Conservation (phyloP, 345 rosid species). For the Linum usitatissimum region DNA sequence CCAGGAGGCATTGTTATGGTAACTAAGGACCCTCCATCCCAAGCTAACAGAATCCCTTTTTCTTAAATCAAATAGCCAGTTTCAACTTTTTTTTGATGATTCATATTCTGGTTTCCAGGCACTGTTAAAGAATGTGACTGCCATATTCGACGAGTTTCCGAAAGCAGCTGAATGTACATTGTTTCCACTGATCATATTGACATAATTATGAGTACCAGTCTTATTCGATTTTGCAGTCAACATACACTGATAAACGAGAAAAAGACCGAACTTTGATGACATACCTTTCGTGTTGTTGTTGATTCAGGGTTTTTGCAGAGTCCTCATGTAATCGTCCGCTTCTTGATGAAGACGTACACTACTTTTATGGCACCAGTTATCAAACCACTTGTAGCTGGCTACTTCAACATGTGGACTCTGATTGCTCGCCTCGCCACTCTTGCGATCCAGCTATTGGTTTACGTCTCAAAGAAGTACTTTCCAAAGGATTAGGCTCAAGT, state of each 20-base stretch:
- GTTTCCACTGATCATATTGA: not conserved
- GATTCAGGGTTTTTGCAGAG: slow-evolving; percentile 60
- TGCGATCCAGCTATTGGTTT: slow-evolving; percentile 25
- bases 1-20: slow-evolving; percentile 72
- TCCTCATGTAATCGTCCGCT: slow-evolving; percentile 32
- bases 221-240: not conserved
- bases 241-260: not conserved
- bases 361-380: slow-evolving; percentile 37
- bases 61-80: not conserved
- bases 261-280: not conserved
- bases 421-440: slow-evolving; percentile 23
- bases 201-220: not conserved
- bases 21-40: slow-evolving; percentile 8
- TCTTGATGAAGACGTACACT: slow-evolving; percentile 27
- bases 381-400: slow-evolving; percentile 35
- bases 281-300: not conserved
- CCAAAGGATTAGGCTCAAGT: slow-evolving; percentile 14
- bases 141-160: slow-evolving; percentile 58
- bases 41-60: not conserved
- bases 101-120: slow-evolving; percentile 22
- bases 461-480: slow-evolving; percentile 30
- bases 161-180: slow-evolving; percentile 48
- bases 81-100: not conserved
- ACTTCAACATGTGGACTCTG: slow-evolving; percentile 37
- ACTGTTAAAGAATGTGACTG: slow-evolving; percentile 38